phyloP scores from a whole-genome alignment of 441 rosid genomes.

The Pelargonium fulgidum region DNA sequence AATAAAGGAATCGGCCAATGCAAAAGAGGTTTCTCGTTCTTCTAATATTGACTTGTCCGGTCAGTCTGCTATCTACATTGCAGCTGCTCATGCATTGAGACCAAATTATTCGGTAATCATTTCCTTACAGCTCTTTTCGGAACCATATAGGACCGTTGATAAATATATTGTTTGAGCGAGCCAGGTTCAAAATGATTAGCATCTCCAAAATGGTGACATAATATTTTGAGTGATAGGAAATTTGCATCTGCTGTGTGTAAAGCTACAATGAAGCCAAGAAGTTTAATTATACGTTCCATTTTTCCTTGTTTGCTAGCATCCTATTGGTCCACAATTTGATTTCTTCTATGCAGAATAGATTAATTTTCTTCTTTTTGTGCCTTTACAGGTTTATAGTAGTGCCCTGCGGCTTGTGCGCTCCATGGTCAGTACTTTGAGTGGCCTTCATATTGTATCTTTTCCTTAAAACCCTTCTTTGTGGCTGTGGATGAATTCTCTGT shows the following conservation, averaged over 20 bases:
- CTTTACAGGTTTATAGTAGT: constrained; percentile 82
- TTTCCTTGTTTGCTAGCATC: neutral
- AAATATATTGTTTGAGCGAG: neutral
- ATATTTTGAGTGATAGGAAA: neutral
- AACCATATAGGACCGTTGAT: constrained; percentile 9
- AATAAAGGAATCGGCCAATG: constrained; percentile 53
- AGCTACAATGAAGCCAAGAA: neutral
- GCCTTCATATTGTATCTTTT: constrained; percentile 9
- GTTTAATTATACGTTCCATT: neutral
- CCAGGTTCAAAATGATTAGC: neutral
- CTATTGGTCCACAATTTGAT: neutral
- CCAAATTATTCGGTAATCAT: constrained; percentile 77
- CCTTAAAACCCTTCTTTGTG: constrained; percentile 6
- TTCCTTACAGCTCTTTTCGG: constrained; percentile 3
- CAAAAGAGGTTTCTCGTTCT: constrained; percentile 54
- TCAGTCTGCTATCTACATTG: constrained; percentile 95
- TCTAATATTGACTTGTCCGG: constrained; percentile 70
- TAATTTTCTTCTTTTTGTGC: constrained; percentile 14
- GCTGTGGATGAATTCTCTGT: neutral
- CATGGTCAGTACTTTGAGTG: constrained; percentile 53
- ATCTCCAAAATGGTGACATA: neutral
- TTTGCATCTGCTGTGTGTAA: neutral
- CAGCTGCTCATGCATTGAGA: constrained; percentile 95
- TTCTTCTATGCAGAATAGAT: constrained; percentile 10
- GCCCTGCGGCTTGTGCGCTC: constrained; percentile 91